phyloP scores from a whole-genome alignment of 805 yeast species.

The Ogataea methylovora region DNA sequence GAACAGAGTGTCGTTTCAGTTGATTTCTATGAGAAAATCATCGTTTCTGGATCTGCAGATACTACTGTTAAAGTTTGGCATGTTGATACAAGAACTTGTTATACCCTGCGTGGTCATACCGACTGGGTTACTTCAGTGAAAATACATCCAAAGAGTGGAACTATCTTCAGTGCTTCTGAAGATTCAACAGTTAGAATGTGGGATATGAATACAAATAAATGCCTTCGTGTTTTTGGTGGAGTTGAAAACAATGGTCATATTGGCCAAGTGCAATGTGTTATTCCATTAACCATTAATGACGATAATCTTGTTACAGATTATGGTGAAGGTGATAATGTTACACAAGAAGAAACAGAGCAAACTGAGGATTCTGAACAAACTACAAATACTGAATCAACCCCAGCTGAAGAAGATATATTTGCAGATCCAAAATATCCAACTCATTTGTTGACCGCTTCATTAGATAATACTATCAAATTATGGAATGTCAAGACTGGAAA shows the following conservation, averaged over 20 bases:
- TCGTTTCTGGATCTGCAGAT: constrained; percentile 93
- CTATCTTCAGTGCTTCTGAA: constrained; percentile 83
- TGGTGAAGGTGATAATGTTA: constrained; percentile 5
- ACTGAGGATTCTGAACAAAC: constrained; percentile 17
- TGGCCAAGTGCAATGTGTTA: constrained; percentile 89
- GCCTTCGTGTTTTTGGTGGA: constrained; percentile 75
- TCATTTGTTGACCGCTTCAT: constrained; percentile 76
- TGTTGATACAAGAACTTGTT: constrained; percentile 86
- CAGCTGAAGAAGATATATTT: constrained; percentile 12
- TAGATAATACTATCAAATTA: constrained; percentile 87
- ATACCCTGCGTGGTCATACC: constrained; percentile 86
- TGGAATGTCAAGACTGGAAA: constrained; percentile 87
- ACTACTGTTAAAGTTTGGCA: constrained; percentile 93
- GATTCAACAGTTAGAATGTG: constrained; percentile 92
- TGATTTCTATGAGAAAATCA: constrained; percentile 70
- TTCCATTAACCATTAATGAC: constrained; percentile 74
- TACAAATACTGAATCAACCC: constrained; percentile 2
- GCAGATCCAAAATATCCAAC: constrained; percentile 51
- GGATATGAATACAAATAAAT: constrained; percentile 77
- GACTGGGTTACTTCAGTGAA: constrained; percentile 91
- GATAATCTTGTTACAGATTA: constrained; percentile 24
- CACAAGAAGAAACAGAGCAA: constrained; percentile 10
- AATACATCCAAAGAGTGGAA: constrained; percentile 69
- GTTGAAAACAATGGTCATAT: constrained; percentile 73
- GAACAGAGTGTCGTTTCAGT: constrained; percentile 78